Base-by-base conservation (phyloP, 2,329 filamentous ascomycete species). In the Sporothrix protearum region DNA sequence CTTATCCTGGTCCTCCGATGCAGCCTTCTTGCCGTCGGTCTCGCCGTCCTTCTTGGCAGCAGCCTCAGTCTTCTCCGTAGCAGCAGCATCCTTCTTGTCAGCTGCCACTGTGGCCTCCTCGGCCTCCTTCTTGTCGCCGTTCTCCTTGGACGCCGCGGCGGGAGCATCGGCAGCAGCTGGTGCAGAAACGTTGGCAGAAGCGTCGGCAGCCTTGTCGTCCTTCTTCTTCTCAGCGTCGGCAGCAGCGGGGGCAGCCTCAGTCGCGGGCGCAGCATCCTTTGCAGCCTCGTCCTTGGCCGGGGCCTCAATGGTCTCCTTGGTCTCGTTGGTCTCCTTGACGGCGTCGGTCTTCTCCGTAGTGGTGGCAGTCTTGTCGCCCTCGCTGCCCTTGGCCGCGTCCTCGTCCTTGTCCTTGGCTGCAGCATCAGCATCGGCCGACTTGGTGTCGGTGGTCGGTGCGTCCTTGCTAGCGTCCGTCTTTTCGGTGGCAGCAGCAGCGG, bases 201-300 rank as follows among this genome's bases (percentile, higher is more conserved):
- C 59, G n/a, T 63, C 59, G 9, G 59, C 19, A n/a, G n/a, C 9
- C n/a, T 22, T n/a, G 36, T 36, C 59, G 22, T 71, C 69, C 39
- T 71, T 66, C 19, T 71, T 59, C 47, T 66, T 66, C n/a, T 42
- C 42, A 22, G 59, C 7, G 9, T 61, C 57, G 33, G n/a, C 36
- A 25, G 42, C 12, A 12, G 39, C 39, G 19, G 36, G 4, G 19
- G 42, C 8, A 7, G 42, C 7, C 1, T 68, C 53, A 14, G 39
- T 28, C 10, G 22, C 42, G 3, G 45, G 22, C 5, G 53, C n/a
- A 3, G 16, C 10, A 4, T 39, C 59, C n/a, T 63, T 63, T 10
- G 57, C 57, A 12, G n/a, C 10, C 12, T 63, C 59, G 7, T 36
- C 59, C 59, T 63, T 45, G 36, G 59, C n/a, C 6, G 59, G n/a